phyloP scores from a whole-genome alignment of 2,329 filamentous ascomycete species.

The Diaporthe amygdali region DNA sequence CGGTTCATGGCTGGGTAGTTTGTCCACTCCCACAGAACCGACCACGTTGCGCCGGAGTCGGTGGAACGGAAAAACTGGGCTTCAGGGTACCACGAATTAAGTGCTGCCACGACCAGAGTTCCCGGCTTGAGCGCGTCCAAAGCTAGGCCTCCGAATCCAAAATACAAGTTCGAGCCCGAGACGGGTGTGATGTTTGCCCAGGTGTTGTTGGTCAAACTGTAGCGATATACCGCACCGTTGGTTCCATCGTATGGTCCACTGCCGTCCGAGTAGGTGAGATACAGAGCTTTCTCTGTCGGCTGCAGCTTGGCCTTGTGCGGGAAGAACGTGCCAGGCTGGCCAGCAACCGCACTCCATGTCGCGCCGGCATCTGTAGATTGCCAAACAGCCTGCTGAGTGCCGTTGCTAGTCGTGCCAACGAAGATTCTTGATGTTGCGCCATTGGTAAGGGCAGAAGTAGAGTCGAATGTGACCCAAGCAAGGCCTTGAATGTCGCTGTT shows the following conservation, averaged over 20 bases:
- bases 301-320: constrained; percentile 60
- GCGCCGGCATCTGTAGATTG: constrained; percentile 58
- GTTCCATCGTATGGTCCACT: constrained; percentile 63
- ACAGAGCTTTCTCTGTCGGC: constrained; percentile 56
- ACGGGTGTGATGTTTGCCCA: constrained; percentile 65
- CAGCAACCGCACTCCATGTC: constrained; percentile 56
- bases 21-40: constrained; percentile 56
- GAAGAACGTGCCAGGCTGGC: constrained; percentile 55
- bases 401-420: constrained; percentile 59
- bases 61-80: constrained; percentile 60
- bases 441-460: constrained; percentile 48
- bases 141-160: constrained; percentile 61
- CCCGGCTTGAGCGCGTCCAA: constrained; percentile 60
- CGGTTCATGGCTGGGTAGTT: constrained; percentile 49
- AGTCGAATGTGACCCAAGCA: constrained; percentile 60
- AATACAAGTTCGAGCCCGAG: constrained; percentile 50
- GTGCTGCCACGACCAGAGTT: constrained; percentile 59
- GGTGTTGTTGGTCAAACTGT: constrained; percentile 50
- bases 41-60: constrained; percentile 60
- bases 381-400: constrained; percentile 54
- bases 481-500: constrained; percentile 54
- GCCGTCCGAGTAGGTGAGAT: constrained; percentile 59
- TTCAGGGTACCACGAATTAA: constrained; percentile 67
- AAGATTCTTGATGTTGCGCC: constrained; percentile 62
- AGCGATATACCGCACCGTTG: constrained; percentile 58